Evolutionary conservation across 371 early-diverging fungal species (phyloP).

Genomic region (Mucor saturninus): DNA sequence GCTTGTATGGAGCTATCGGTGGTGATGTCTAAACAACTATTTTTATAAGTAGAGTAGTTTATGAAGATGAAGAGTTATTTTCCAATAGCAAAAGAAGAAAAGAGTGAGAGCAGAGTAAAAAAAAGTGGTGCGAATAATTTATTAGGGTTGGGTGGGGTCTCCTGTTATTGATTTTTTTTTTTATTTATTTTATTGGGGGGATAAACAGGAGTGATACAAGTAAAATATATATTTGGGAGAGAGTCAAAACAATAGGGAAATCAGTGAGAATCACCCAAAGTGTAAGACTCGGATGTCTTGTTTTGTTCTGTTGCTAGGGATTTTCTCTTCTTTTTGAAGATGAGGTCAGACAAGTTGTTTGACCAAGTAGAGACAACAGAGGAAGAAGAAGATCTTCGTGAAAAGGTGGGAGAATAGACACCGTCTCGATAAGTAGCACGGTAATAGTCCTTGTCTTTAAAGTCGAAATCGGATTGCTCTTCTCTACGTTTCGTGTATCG

Average conservation of each 20-base stretch:
- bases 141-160: too few relatives aligned
- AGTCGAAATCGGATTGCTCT: slow-evolving; percentile 24
- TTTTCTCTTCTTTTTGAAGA: slow-evolving; percentile 18
- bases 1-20: too few relatives aligned
- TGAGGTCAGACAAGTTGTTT: slow-evolving; percentile 5
- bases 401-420: slow-evolving; percentile 9
- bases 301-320: slow-evolving; percentile 21
- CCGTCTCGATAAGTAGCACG: slow-evolving; percentile 19
- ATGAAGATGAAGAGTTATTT: too few relatives aligned
- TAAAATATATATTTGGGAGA: not conserved
- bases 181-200: too few relatives aligned
- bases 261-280: slow-evolving; percentile 1
- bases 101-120: too few relatives aligned
- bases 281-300: slow-evolving; percentile 25
- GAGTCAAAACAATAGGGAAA: too few relatives aligned
- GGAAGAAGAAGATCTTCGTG: slow-evolving; percentile 8
- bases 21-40: too few relatives aligned
- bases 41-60: too few relatives aligned
- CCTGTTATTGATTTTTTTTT: too few relatives aligned
- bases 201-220: too few relatives aligned
- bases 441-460: slow-evolving; percentile 26
- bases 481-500: slow-evolving; percentile 32
- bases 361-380: not conserved
- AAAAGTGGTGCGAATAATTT: too few relatives aligned
- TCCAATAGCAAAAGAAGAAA: too few relatives aligned